A percentile compares a stretch with the other conserved stretches of the same genome.
These are phyloP conservation scores for Piloderma croceum DNA, from an alignment of 768 basidiomycete species.

Conservation along the genomic window DNA sequence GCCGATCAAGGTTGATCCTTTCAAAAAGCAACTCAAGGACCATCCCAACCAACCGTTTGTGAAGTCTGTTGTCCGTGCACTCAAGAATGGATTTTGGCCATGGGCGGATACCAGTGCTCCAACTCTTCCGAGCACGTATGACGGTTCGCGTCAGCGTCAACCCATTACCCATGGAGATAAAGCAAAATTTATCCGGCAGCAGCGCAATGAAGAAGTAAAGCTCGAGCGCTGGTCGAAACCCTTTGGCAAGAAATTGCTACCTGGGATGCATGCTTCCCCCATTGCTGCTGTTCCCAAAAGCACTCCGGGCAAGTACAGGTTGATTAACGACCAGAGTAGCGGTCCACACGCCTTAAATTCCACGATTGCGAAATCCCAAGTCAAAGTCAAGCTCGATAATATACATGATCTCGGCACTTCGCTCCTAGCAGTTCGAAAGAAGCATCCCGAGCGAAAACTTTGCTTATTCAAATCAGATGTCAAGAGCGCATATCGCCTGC, in stretches of 20 bases:
- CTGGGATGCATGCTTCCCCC: conserved; percentile 40
- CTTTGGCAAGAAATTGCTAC: conserved; percentile 32
- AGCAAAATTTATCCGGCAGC: conserved; percentile 18
- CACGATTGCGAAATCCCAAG: conserved; percentile 22
- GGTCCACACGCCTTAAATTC: conserved; percentile 32
- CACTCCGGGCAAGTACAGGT: conserved; percentile 22
- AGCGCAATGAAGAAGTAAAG: conserved; percentile 22
- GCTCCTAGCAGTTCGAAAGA: conserved; percentile 14
- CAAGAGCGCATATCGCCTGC: conserved; percentile 15
- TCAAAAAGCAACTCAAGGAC: conserved; percentile 9
- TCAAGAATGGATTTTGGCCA: conserved; percentile 24
- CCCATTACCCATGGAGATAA: conserved; percentile 16
- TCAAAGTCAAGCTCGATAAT: conserved; percentile 28
- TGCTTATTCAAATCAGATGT: conserved; percentile 23
- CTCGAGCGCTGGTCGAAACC: conserved; percentile 22
- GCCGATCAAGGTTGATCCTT: conserved; percentile 14
- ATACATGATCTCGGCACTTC: conserved; percentile 26
- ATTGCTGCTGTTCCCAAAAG: conserved; percentile 35
- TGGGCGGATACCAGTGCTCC: conserved; percentile 15
- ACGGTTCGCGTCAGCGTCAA: conserved; percentile 17
- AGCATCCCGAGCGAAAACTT: conserved; percentile 1
- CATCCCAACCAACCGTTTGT: conserved; percentile 22
- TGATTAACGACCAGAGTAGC: conserved; percentile 36
- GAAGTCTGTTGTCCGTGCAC: conserved; percentile 11
- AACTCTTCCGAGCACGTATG: conserved; percentile 21